These are phyloP conservation scores for Psilocybe tampanensis DNA, from an alignment of 768 basidiomycete genomes.

Conservation along the genomic window DNA sequence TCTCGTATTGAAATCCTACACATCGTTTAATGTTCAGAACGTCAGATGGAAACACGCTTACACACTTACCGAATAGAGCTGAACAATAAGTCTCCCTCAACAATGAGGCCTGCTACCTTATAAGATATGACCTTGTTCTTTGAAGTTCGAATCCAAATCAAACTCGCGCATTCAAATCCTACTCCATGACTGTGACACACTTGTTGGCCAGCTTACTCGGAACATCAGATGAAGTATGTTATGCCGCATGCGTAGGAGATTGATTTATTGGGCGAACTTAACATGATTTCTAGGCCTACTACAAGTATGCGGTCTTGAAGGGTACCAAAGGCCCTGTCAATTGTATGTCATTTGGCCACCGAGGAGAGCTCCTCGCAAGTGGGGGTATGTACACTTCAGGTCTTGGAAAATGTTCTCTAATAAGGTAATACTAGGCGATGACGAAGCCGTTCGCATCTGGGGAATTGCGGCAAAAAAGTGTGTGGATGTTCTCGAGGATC, in stretches of 20 bases:
- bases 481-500: slow-evolving; percentile 2
- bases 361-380: background rate
- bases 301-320: background rate
- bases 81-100: background rate
- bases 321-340: background rate
- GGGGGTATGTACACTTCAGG: background rate
- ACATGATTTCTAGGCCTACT: background rate
- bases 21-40: no score
- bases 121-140: no score
- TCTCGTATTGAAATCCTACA: no score
- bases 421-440: background rate
- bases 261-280: background rate
- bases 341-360: background rate
- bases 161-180: background rate
- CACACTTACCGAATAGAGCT: background rate
- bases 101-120: background rate
- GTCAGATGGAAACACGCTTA: no score
- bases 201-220: background rate
- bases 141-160: background rate
- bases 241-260: no score
- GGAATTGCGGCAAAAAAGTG: slow-evolving; percentile 1
- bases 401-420: background rate
- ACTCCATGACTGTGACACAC: background rate
- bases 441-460: background rate
- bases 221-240: background rate